Evolutionary conservation across 345 rosid species (phyloP).

Genomic region (Populus alba): DNA sequence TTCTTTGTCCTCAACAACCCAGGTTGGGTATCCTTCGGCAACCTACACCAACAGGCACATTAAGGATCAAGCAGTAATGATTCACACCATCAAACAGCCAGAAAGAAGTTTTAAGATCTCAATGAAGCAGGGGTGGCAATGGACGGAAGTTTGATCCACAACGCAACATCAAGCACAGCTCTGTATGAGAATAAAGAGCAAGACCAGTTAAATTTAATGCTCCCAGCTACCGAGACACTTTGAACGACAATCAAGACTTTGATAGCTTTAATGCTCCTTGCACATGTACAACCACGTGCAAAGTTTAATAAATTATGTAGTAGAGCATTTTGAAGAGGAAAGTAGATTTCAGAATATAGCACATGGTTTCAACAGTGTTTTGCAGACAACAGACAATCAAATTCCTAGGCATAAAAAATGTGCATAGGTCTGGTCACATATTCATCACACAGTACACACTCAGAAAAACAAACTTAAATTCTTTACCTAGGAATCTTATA

Average conservation of each 20-base stretch:
- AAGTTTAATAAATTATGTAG: too few relatives aligned
- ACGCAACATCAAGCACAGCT: background rate
- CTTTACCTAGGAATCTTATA: slow-evolving; percentile 68
- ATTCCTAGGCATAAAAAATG: background rate
- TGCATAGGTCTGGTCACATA: background rate
- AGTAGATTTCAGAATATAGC: background rate
- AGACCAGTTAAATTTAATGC: background rate
- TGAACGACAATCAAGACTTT: too few relatives aligned
- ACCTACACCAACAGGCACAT: slow-evolving; percentile 24
- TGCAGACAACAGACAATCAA: background rate
- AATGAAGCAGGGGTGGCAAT: background rate
- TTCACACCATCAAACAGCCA: too few relatives aligned
- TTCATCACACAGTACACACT: background rate
- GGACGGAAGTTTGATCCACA: background rate
- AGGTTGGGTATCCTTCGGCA: slow-evolving; percentile 80
- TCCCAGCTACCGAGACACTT: too few relatives aligned
- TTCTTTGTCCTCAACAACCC: slow-evolving; percentile 67
- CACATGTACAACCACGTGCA: too few relatives aligned
- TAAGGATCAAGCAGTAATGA: background rate
- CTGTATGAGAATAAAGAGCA: background rate
- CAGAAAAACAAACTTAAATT: background rate
- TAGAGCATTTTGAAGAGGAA: background rate
- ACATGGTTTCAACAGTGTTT: background rate
- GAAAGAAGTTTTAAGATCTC: background rate
- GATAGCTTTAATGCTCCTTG: too few relatives aligned